A percentile compares a stretch with the other conserved stretches of the same genome.
phyloP scores from a whole-genome alignment of 352 stramenopile genomes.

The Peronospora tabacina region DNA sequence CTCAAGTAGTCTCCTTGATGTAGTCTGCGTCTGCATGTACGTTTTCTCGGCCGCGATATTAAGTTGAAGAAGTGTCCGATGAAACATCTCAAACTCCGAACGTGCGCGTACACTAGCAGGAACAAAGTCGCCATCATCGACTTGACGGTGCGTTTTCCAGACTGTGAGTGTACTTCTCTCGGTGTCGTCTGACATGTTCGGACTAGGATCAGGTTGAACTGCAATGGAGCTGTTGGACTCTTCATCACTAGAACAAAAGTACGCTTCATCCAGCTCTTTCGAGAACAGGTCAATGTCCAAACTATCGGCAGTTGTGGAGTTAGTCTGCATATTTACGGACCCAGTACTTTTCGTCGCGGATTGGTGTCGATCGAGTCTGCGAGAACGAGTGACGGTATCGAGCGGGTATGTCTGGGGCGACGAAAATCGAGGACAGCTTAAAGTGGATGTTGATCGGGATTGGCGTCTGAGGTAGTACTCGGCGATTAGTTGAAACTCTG shows the following conservation, averaged over 20 bases:
- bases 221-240: slow-evolving; percentile 14
- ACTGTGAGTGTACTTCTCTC: slow-evolving; percentile 16
- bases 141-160: slow-evolving; percentile 1
- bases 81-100: slow-evolving; percentile 14
- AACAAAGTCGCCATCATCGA: slow-evolving; percentile 21
- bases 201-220: slow-evolving; percentile 15
- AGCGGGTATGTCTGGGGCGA: slow-evolving; percentile 7
- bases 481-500: slow-evolving; percentile 25
- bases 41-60: slow-evolving; percentile 20
- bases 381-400: slow-evolving; percentile 16
- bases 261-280: slow-evolving; percentile 27
- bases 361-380: slow-evolving; percentile 1
- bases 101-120: not conserved
- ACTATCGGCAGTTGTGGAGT: slow-evolving; percentile 21
- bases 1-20: slow-evolving; percentile 6
- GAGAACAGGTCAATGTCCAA: slow-evolving; percentile 19
- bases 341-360: slow-evolving; percentile 4
- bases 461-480: slow-evolving; percentile 17
- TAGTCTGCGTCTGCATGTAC: slow-evolving; percentile 14
- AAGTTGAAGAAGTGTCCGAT: slow-evolving; percentile 14
- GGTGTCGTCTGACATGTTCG: slow-evolving; percentile 9
- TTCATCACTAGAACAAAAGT: slow-evolving; percentile 30
- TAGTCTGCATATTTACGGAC: slow-evolving; percentile 14
- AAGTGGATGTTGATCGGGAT: not conserved
- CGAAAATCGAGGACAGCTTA: slow-evolving; percentile 4